phyloP scores from a whole-genome alignment of 129 eudicot species.

The Flaveria sonorensis region DNA sequence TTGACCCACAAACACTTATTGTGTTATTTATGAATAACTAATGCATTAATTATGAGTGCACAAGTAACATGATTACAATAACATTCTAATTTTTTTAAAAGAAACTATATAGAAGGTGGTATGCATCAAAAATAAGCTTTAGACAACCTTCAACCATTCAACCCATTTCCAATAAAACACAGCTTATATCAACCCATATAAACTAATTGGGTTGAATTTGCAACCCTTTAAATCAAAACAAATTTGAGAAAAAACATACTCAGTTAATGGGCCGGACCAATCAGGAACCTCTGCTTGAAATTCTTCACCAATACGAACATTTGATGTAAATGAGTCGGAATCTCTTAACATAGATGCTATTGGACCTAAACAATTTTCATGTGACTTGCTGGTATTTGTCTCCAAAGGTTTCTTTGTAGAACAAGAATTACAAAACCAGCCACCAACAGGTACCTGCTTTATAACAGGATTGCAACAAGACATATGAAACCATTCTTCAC shows the following conservation, averaged over 20 bases:
- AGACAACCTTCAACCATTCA: neutral
- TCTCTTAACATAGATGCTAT: conserved; percentile 55
- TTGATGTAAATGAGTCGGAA: conserved; percentile 45
- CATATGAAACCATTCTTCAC: conserved; percentile 74
- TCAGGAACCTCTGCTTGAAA: conserved; percentile 84
- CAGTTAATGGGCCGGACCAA: conserved; percentile 59
- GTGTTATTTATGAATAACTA: neutral
- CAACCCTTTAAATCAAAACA: neutral
- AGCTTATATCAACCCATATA: neutral
- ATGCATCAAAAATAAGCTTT: neutral
- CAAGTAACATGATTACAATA: neutral
- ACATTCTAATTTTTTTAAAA: neutral
- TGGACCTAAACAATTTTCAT: conserved; percentile 51
- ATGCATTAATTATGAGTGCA: neutral
- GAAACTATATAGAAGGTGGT: neutral
- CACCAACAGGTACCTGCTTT: conserved; percentile 52
- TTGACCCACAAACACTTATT: neutral
- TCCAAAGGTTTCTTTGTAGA: conserved; percentile 59
- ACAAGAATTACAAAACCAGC: conserved; percentile 77
- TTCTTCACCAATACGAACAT: conserved; percentile 74
- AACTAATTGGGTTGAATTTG: neutral
- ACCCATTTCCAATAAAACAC: neutral
- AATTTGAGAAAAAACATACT: conserved; percentile 51
- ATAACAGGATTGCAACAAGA: conserved; percentile 57
- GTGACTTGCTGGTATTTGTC: conserved; percentile 29